Evolutionary conservation across 257 asterid species (phyloP), one percentile per base, ranked within the genome.

Genomic region (Linaria vulgaris): DNA sequence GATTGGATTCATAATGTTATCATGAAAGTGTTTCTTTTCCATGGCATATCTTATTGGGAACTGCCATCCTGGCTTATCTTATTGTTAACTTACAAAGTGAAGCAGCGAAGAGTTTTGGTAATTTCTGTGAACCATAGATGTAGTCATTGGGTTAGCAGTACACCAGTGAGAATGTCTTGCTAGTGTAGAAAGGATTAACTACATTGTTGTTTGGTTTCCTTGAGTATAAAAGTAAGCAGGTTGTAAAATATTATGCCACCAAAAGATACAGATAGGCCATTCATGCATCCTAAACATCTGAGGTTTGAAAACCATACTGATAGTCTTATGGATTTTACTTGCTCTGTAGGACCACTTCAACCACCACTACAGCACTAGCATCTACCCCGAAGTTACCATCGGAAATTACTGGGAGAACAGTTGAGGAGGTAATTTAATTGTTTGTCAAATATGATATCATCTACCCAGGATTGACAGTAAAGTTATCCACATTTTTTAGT

Each of bases 361-460:
- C 84, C 56, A 71, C 83, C 52, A 69, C 75, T 61, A 52, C 84
- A 9, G 74, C 78, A 21, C 67, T 77, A 59, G 79, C 79, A 30
- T 66, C 90, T 56, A 41, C 82, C 50, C 95, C 96, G 16, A 94
- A 84, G 70, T 69, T 94, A 61, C 97, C 99, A 19, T 94, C 97
- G 54, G 95, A 94, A 83, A 90, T 90, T 66, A 87, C 92, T 23
- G 99, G 97, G 70, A 85, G 72, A 83, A 85, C 96, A 52, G 95
- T 94, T 41, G 96, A 94, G 78, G 97, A 94, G 96, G 99, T 94
- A 85, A 64, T 21, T 34, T 57, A 51, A 15, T 60, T 43, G 8
- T 49, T 47, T 63, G 22, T 57, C 64, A 27, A 59, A 17, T 44
- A 17, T 49, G 55, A 44, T 49, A 37, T 6, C 20, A 22, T 23